Conservation (phyloP, 1,139 yeast species). For the Candida sp. region DNA sequence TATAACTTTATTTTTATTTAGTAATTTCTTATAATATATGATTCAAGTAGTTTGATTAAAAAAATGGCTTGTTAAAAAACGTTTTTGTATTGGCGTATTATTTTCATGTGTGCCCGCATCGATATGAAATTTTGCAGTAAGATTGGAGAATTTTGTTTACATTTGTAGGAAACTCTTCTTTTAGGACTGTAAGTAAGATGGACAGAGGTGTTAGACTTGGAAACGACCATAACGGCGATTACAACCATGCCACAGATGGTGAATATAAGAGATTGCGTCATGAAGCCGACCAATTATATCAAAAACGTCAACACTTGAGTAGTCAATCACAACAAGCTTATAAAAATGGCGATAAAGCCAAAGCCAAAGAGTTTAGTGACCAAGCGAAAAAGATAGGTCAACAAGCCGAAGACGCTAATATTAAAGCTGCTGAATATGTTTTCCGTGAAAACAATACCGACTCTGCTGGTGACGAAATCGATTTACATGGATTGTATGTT, state of each 20-base stretch:
- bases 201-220: constrained; percentile 39
- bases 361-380: constrained; percentile 72
- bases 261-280: constrained; percentile 64
- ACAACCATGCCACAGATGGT: constrained; percentile 69
- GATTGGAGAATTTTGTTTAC: not conserved
- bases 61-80: no score
- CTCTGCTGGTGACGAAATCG: constrained; percentile 81
- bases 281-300: constrained; percentile 65
- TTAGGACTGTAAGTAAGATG: constrained; percentile 5
- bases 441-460: constrained; percentile 87
- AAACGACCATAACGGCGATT: constrained; percentile 44
- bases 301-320: constrained; percentile 53
- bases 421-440: constrained; percentile 87
- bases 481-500: constrained; percentile 87
- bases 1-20: not conserved
- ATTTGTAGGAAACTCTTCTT: not conserved
- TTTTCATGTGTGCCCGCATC: no score
- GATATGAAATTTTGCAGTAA: no score
- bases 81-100: no score
- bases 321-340: constrained; percentile 76
- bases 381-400: constrained; percentile 57
- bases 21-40: not conserved
- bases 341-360: constrained; percentile 64
- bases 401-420: constrained; percentile 68
- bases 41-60: not conserved